Conservation (phyloP, 495 filamentous ascomycete genomes). For the Margaritispora aquatica region DNA sequence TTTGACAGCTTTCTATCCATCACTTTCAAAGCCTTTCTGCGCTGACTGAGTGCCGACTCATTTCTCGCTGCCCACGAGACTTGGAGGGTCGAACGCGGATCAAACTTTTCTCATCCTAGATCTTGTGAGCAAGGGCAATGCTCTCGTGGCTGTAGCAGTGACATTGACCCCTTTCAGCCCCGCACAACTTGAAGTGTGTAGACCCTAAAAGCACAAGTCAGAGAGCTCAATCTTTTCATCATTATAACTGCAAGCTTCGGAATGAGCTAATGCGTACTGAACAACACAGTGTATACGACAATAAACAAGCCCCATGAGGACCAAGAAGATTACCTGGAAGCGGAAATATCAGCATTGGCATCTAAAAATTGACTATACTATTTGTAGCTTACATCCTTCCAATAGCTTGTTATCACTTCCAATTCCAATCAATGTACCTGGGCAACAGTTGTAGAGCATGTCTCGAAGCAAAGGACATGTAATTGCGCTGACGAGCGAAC, state of each 20-base stretch:
- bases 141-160: neutral
- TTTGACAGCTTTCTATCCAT: too few species aligned
- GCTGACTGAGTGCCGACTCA: too few species aligned
- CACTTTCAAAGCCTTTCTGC: too few species aligned
- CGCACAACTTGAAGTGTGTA: neutral
- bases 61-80: too few species aligned
- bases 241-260: too few species aligned
- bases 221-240: too few species aligned
- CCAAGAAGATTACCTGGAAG: neutral
- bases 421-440: neutral
- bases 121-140: neutral
- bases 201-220: too few species aligned
- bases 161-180: neutral
- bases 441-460: neutral
- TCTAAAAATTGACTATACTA: too few species aligned
- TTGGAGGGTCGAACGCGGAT: too few species aligned
- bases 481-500: neutral
- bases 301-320: neutral
- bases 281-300: neutral
- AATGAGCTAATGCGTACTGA: too few species aligned
- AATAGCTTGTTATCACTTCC: neutral
- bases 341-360: too few species aligned
- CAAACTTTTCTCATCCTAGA: neutral
- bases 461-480: neutral
- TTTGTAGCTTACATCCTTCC: neutral